phyloP scores from a whole-genome alignment of 2,329 filamentous ascomycete species.

The Colletotrichum brevisporum region DNA sequence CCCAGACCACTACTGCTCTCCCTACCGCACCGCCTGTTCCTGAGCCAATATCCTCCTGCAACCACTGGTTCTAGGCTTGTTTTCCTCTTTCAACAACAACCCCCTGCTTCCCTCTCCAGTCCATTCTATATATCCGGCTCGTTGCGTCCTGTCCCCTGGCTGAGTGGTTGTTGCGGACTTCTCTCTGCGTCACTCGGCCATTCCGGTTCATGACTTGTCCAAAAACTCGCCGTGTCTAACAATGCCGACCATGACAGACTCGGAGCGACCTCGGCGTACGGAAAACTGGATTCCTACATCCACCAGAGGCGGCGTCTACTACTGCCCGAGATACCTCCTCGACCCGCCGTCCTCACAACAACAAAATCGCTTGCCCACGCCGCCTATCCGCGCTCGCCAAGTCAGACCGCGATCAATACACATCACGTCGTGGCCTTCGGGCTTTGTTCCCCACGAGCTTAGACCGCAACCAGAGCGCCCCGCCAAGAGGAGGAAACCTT shows the following conservation, averaged over 20 bases:
- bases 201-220: slow-evolving; percentile 25
- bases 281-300: slow-evolving; percentile 42
- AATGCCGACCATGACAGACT: slow-evolving; percentile 41
- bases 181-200: slow-evolving; percentile 32
- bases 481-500: slow-evolving; percentile 47
- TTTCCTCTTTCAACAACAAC: neutral
- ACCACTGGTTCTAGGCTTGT: slow-evolving; percentile 1
- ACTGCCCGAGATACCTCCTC: slow-evolving; percentile 45
- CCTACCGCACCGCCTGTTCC: slow-evolving; percentile 24
- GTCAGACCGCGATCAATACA: slow-evolving; percentile 58
- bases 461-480: slow-evolving; percentile 55
- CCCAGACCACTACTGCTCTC: slow-evolving; percentile 18
- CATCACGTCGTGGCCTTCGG: slow-evolving; percentile 58
- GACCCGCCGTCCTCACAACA: slow-evolving; percentile 37
- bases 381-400: slow-evolving; percentile 56
- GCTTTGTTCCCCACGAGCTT: slow-evolving; percentile 62
- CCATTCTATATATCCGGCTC: slow-evolving; percentile 28
- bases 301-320: slow-evolving; percentile 47
- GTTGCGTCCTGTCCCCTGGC: slow-evolving; percentile 3
- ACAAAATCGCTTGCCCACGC: slow-evolving; percentile 48
- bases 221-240: slow-evolving; percentile 33
- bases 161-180: slow-evolving; percentile 27
- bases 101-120: neutral
- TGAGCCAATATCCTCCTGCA: slow-evolving; percentile 24
- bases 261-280: slow-evolving; percentile 38